phyloP scores from a whole-genome alignment of 305 asterid genomes.

The Solanum aculeatissimum region DNA sequence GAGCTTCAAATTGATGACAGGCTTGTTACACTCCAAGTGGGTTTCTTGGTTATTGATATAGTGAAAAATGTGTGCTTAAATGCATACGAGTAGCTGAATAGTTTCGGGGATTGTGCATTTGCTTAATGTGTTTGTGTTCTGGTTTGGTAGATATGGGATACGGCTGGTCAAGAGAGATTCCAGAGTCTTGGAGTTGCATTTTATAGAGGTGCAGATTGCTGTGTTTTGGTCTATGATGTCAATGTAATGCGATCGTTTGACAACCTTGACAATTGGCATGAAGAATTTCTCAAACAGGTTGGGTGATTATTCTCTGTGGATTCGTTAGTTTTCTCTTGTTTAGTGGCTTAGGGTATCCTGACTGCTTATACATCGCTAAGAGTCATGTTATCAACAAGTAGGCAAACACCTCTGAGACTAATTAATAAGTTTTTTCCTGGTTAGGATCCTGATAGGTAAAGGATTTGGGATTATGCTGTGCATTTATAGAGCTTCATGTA shows the following conservation, averaged over 20 bases:
- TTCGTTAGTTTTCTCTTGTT: neutral
- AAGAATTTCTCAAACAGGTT: slow-evolving; percentile 99
- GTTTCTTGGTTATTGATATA: slow-evolving; percentile 4
- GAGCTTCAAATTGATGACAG: slow-evolving; percentile 95
- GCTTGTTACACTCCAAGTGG: slow-evolving; percentile 86
- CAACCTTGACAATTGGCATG: slow-evolving; percentile 94
- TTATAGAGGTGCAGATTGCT: slow-evolving; percentile 97
- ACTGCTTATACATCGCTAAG: neutral
- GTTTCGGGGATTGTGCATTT: neutral
- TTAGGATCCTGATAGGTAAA: neutral
- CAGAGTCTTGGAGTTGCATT: slow-evolving; percentile 98
- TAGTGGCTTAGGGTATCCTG: neutral
- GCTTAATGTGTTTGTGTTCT: neutral
- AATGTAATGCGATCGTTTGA: slow-evolving; percentile 90
- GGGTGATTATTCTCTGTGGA: slow-evolving; percentile 1
- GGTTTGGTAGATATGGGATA: slow-evolving; percentile 79
- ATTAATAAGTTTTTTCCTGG: neutral
- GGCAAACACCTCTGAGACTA: neutral
- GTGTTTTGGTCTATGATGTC: slow-evolving; percentile 85
- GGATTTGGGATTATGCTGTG: neutral
- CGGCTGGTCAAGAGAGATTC: slow-evolving; percentile 98
- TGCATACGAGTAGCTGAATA: neutral
- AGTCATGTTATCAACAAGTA: neutral
- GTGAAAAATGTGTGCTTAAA: too few relatives aligned
- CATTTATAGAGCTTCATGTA: neutral